Evolutionary conservation across 768 basidiomycete species (phyloP).

Genomic region (Pisolithus marmoratus): DNA sequence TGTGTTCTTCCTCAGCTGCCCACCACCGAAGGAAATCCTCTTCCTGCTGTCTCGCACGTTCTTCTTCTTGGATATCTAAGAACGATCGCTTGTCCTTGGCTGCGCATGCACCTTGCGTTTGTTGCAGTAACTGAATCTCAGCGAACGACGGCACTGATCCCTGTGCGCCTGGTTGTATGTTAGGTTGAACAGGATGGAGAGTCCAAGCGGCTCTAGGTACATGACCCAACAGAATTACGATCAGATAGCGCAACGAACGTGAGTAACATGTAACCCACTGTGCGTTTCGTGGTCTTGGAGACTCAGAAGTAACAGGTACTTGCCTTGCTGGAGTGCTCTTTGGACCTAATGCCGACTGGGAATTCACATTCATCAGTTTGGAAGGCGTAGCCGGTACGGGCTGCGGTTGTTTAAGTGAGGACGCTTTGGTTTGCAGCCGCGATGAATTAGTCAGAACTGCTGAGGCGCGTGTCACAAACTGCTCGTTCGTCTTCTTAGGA

Average conservation of each 20-base stretch:
- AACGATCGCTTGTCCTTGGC: slow-evolving; percentile 58
- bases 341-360: slow-evolving; percentile 46
- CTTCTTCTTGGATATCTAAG: slow-evolving; percentile 83
- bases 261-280: slow-evolving; percentile 36
- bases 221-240: slow-evolving; percentile 1
- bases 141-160: slow-evolving; percentile 53
- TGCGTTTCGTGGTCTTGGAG: slow-evolving; percentile 34
- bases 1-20: slow-evolving; percentile 72
- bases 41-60: slow-evolving; percentile 59
- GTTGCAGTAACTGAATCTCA: slow-evolving; percentile 81
- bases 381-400: slow-evolving; percentile 19
- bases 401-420: slow-evolving; percentile 8
- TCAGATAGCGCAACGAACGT: too few relatives aligned
- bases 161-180: slow-evolving; percentile 26
- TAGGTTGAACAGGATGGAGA: slow-evolving; percentile 44
- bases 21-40: slow-evolving; percentile 87
- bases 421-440: slow-evolving; percentile 4
- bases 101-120: slow-evolving; percentile 40
- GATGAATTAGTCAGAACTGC: neutral
- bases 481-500: slow-evolving; percentile 2
- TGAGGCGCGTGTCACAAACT: neutral
- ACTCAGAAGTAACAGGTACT: slow-evolving; percentile 21
- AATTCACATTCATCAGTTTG: slow-evolving; percentile 7
- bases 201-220: slow-evolving; percentile 55
- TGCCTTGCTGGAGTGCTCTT: slow-evolving; percentile 58